phyloP scores from a whole-genome alignment of 2,329 filamentous ascomycete species.

The Metarhizium album region DNA sequence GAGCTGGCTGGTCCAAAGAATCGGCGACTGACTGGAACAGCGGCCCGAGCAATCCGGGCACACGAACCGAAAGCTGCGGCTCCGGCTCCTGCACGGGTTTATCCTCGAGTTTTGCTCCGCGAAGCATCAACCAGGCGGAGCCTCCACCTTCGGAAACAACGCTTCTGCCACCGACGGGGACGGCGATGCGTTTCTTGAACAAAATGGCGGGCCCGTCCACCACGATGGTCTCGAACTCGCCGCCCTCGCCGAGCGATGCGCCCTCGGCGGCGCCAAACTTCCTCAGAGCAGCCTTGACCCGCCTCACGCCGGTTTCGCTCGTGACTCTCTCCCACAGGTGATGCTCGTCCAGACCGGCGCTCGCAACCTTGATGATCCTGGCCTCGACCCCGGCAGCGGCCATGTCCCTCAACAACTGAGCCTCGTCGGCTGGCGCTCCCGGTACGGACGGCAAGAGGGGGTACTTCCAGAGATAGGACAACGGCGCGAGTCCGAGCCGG shows the following conservation, averaged over 20 bases:
- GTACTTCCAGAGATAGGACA: slow-evolving; percentile 91
- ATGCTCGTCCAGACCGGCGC: slow-evolving; percentile 70
- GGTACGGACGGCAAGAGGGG: slow-evolving; percentile 52
- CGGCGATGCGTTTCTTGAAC: slow-evolving; percentile 60
- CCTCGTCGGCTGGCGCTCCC: slow-evolving; percentile 26
- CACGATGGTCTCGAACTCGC: slow-evolving; percentile 91
- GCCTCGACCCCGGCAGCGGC: slow-evolving; percentile 65
- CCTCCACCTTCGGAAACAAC: slow-evolving; percentile 63
- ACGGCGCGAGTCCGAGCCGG: slow-evolving; percentile 69
- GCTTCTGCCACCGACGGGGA: slow-evolving; percentile 42
- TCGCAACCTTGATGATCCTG: slow-evolving; percentile 91
- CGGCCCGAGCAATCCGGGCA: slow-evolving; percentile 57
- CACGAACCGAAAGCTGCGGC: slow-evolving; percentile 28
- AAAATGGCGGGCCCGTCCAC: slow-evolving; percentile 64
- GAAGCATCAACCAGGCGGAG: slow-evolving; percentile 59
- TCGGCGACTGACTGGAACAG: slow-evolving; percentile 39
- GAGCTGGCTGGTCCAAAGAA: slow-evolving; percentile 11
- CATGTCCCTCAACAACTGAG: slow-evolving; percentile 72
- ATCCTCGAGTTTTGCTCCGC: slow-evolving; percentile 40
- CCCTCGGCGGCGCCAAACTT: slow-evolving; percentile 60
- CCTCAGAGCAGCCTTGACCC: slow-evolving; percentile 42
- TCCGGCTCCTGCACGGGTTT: slow-evolving; percentile 19
- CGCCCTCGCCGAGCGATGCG: slow-evolving; percentile 79
- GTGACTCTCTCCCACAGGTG: slow-evolving; percentile 77
- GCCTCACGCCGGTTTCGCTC: slow-evolving; percentile 34